Base-by-base conservation (phyloP, 2,329 filamentous ascomycete species). In the Aspergillus melleus region DNA sequence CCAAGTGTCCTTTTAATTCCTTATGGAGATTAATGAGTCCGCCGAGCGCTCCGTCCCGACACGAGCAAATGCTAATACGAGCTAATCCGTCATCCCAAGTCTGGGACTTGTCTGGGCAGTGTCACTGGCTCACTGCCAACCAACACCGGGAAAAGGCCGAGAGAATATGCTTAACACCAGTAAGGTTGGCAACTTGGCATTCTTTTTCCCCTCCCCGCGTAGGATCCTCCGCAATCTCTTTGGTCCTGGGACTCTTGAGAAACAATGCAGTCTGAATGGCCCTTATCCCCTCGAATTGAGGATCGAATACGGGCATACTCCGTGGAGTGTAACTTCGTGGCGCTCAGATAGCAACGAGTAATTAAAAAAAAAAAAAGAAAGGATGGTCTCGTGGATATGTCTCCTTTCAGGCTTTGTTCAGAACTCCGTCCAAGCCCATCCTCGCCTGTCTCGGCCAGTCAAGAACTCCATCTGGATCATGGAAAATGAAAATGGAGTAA, bases 121-220 rank as follows among this genome's bases (percentile, higher is more conserved):
- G 64, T 66, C 65, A 49, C 58, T 20, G 47, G 54, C 32, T 66
- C 64, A 46, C 57, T 20, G 47, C 55, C 32, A 55, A 36, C 60
- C 53, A 57, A 67, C 62, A 63, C 66, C 70, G 67, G 69, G 64
- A 62, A 65, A 64, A 66, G 61, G 52, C 70, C 66, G 68, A 66
- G 65, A 60, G 56, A 58, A 68, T 74, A 74, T 73, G 72, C 72
- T 74, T 74, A 74, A 74, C 71, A 69, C 70, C 66, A 72, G 69
- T 73, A 74, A 74, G 72, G 72, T 74, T 74, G 69, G 71, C 65
- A 66, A 67, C 65, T 67, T 67, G 65, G 66, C 66, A 68, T 57
- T 60, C 20, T 55, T 9, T 36, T 44, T 8, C 24, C n/a, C 39
- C 51, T 49, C 61, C 62, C 64, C 65, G 62, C 64, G 63, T 64